Evolutionary conservation across 352 stramenopile species (phyloP).

Genomic region (Pythium graminicola): DNA sequence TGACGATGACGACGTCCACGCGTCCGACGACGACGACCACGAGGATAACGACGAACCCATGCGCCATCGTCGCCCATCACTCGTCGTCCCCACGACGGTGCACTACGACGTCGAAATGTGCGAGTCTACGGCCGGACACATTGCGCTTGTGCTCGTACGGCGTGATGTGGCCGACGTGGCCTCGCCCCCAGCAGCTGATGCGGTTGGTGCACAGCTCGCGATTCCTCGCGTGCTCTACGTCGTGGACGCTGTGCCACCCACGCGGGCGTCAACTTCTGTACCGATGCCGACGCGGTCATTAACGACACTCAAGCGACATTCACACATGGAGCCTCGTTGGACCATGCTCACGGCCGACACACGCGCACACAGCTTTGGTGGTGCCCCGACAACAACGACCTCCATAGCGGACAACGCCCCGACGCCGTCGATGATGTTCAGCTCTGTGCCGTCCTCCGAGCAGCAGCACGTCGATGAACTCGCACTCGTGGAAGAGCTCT

Average conservation of each 20-base stretch:
- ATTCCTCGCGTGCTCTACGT: conserved; percentile 58
- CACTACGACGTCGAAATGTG: conserved; percentile 53
- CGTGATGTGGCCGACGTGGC: conserved; percentile 4
- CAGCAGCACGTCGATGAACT: conserved; percentile 55
- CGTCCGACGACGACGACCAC: neutral
- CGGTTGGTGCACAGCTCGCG: conserved; percentile 15
- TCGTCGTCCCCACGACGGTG: conserved; percentile 1
- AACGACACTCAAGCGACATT: conserved; percentile 1
- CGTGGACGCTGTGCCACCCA: conserved; percentile 61
- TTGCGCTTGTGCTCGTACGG: conserved; percentile 51
- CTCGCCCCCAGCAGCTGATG: neutral
- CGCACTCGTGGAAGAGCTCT: conserved; percentile 67
- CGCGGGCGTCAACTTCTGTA: conserved; percentile 12
- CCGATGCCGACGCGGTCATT: conserved; percentile 5
- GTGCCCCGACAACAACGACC: neutral
- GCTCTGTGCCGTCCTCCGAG: conserved; percentile 5
- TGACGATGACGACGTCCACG: neutral
- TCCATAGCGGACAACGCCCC: conserved; percentile 7
- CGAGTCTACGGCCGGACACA: conserved; percentile 43
- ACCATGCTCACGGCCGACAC: conserved; percentile 23
- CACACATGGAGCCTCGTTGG: conserved; percentile 20
- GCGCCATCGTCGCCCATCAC: conserved; percentile 2
- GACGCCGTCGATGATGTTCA: conserved; percentile 17
- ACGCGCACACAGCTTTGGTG: conserved; percentile 24
- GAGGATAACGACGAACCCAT: neutral